Conservation (phyloP, 768 basidiomycete species). For the Pulveroboletus sp. region DNA sequence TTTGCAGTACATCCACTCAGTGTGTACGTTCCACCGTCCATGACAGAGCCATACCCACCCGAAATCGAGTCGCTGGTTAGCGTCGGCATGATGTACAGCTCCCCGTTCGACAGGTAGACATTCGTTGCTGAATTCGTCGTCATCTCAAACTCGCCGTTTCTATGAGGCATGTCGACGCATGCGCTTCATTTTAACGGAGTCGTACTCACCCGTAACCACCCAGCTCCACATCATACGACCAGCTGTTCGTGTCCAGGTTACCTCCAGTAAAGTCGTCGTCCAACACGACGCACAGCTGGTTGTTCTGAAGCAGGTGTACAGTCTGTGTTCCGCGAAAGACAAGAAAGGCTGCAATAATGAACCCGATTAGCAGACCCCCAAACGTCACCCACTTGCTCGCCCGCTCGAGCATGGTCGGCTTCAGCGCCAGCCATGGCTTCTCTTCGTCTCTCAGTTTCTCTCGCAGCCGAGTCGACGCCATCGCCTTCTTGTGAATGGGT, state of each 20-base stretch:
- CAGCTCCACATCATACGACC: conserved; percentile 50
- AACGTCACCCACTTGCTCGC: conserved; percentile 52
- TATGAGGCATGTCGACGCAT: conserved; percentile 10
- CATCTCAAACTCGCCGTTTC: conserved; percentile 58
- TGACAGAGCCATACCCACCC: conserved; percentile 34
- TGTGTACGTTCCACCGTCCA: conserved; percentile 38
- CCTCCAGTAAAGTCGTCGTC: conserved; percentile 45
- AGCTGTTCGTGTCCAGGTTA: conserved; percentile 42
- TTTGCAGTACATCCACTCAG: conserved; percentile 36
- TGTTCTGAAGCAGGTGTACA: conserved; percentile 35
- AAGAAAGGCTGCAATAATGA: conserved; percentile 39
- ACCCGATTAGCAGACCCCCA: conserved; percentile 39
- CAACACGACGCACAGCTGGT: conserved; percentile 43
- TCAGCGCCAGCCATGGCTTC: conserved; percentile 46
- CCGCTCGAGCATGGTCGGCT: conserved; percentile 26
- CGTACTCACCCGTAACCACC: conserved; percentile 47
- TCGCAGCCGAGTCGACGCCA: conserved; percentile 48
- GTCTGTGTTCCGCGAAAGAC: conserved; percentile 44
- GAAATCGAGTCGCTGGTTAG: conserved; percentile 49
- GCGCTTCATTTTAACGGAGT: background rate
- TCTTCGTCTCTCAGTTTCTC: conserved; percentile 47
- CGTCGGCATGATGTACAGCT: conserved; percentile 59
- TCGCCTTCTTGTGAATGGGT: conserved; percentile 34
- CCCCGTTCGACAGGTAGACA: conserved; percentile 44
- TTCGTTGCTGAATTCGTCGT: conserved; percentile 40